These are phyloP conservation scores for Sugiyamaella smithiae DNA, from an alignment of 805 yeast species.

Conservation along the genomic window DNA sequence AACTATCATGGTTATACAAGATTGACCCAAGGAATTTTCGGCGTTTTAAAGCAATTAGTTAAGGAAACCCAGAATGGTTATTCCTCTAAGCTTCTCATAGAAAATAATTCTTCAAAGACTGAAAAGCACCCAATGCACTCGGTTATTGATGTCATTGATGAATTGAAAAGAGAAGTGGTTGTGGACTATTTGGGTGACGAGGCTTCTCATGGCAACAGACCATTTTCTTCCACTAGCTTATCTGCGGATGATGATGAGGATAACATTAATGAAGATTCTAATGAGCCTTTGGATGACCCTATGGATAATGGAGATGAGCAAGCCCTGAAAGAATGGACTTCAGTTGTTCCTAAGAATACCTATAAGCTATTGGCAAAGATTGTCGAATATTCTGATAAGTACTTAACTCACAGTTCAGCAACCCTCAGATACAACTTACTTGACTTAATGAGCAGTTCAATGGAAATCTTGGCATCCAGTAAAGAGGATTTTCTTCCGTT, in stretches of 20 bases:
- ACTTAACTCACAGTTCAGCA: conserved; percentile 63
- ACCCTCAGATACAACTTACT: conserved; percentile 57
- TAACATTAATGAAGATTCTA: conserved; percentile 31
- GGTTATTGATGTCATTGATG: conserved; percentile 32
- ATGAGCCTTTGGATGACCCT: conserved; percentile 22
- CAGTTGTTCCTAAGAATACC: conserved; percentile 60
- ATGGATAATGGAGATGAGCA: conserved; percentile 33
- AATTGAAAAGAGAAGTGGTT: conserved; percentile 2
- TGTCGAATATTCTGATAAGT: conserved; percentile 64
- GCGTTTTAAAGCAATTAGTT: conserved; percentile 46
- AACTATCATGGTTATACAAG: conserved; percentile 77
- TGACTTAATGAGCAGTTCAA: conserved; percentile 41
- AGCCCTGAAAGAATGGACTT: conserved; percentile 52
- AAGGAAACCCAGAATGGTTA: conserved; percentile 19
- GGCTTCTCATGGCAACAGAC: conserved; percentile 10
- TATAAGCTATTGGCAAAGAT: conserved; percentile 62
- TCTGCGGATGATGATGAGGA: conserved; percentile 34
- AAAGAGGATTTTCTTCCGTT: conserved; percentile 46
- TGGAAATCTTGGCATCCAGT: conserved; percentile 56
- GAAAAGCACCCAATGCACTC: conserved; percentile 3
- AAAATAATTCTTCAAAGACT: conserved; percentile 35
- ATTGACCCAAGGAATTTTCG: conserved; percentile 69
- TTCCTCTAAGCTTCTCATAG: conserved; percentile 31
- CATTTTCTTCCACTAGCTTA: conserved; percentile 31
- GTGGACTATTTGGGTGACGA: conserved; percentile 5